These are phyloP conservation scores for Lactifluus subvellereus DNA, from an alignment of 768 basidiomycete genomes.

Conservation along the genomic window DNA sequence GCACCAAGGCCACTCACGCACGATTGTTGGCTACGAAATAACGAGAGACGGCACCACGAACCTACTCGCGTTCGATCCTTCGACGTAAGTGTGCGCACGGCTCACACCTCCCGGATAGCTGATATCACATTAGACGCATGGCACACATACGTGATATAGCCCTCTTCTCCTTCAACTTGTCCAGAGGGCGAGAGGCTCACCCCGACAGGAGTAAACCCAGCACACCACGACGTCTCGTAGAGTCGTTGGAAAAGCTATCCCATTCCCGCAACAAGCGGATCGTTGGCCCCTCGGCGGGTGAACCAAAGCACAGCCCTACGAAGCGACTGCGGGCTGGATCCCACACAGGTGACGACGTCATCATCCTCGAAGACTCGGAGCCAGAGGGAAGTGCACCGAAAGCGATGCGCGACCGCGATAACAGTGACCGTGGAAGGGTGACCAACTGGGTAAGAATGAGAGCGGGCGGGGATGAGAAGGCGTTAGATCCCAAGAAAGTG, in stretches of 20 bases:
- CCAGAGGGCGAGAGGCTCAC: not conserved
- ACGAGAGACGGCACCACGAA: constrained; percentile 50
- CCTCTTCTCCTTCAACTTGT: constrained; percentile 10
- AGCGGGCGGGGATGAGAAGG: constrained; percentile 3
- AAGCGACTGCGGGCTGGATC: constrained; percentile 21
- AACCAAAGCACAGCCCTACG: not conserved
- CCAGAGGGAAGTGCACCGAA: not conserved
- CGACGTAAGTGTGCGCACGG: constrained; percentile 39
- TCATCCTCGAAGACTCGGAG: constrained; percentile 32
- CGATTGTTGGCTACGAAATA: constrained; percentile 79
- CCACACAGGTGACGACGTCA: constrained; percentile 18
- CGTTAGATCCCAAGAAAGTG: constrained; percentile 32
- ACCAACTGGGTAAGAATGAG: not conserved
- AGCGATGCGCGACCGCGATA: not conserved
- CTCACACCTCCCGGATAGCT: not conserved
- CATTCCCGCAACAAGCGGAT: constrained; percentile 3
- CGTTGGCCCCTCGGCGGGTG: not conserved
- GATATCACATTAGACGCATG: constrained; percentile 7
- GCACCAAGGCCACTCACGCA: constrained; percentile 80
- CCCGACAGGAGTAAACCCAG: not conserved
- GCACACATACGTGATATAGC: not conserved
- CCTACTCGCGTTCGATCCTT: constrained; percentile 76
- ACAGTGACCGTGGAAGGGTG: constrained; percentile 12
- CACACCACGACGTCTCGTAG: not conserved
- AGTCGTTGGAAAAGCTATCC: constrained; percentile 6